A percentile compares a stretch with the other conserved stretches of the same genome.
phyloP scores from a whole-genome alignment of 345 rosid species.

The Mallotus nudiflorus region DNA sequence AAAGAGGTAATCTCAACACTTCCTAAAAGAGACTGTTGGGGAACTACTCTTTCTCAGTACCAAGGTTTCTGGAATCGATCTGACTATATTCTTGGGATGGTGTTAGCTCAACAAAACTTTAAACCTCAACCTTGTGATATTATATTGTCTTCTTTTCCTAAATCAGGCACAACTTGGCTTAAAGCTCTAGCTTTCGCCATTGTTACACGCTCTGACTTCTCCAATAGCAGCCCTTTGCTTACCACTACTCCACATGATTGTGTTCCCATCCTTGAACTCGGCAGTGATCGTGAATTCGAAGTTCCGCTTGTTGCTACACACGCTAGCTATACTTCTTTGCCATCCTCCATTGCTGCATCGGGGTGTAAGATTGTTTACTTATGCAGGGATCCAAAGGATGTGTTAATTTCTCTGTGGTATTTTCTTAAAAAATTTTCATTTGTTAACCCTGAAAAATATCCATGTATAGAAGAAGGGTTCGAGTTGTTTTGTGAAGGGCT shows the following conservation, averaged over 20 bases:
- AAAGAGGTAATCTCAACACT: background rate
- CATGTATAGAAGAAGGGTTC: background rate
- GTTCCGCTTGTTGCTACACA: background rate
- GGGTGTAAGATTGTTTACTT: background rate
- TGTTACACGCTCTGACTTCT: background rate
- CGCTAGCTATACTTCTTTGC: background rate
- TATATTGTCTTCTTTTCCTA: background rate
- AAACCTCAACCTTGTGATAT: background rate
- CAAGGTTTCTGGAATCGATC: slow-evolving; percentile 8
- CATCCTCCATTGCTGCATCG: background rate
- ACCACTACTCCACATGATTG: background rate
- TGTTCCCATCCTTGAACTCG: background rate
- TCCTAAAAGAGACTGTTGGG: background rate
- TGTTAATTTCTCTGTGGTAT: background rate
- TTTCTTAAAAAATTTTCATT: background rate
- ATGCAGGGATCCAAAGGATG: slow-evolving; percentile 13
- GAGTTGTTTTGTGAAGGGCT: slow-evolving; percentile 1
- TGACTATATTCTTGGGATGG: background rate
- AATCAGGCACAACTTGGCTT: slow-evolving; percentile 30
- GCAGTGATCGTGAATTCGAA: accelerated
- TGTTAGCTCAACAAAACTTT: slow-evolving; percentile 16
- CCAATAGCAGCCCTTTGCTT: background rate
- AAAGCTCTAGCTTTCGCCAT: slow-evolving; percentile 18
- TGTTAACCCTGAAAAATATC: background rate
- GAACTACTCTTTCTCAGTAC: background rate